Evolutionary conservation across 495 filamentous ascomycete genomes (phyloP), one percentile per base, ranked within the genome.

Genomic region (Penicillium dipodomyicola): DNA sequence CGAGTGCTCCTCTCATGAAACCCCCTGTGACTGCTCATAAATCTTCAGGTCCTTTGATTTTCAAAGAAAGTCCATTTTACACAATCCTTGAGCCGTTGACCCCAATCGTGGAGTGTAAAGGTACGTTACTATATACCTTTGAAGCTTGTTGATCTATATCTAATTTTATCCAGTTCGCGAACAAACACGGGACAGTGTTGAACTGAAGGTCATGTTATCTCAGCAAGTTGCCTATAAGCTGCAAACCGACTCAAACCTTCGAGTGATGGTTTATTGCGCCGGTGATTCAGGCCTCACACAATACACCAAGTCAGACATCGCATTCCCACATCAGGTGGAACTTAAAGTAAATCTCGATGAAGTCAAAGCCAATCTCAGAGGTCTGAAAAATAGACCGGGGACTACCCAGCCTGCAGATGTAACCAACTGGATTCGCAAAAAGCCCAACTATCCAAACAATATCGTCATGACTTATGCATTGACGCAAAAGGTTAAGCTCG

Each of bases 331-430:
- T 58, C 91, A 96, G 72, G 85, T 92, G 22, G 94, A 97, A 70
- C 77, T 98, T 44, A 92, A 92, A 66, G 85, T 95, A 37, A 97
- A 97, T 64, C 81, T 85, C 23, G 88, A 87, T 32, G 90, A 95
- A 47, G 79, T 96, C 56, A 95, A 94, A 64, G 84, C 87, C 12
- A 97, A 96, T 65, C 80, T 94, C 47, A 88, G 92, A 56, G 94
- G 94, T 3, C 73, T 98, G 50, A 98, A 98, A 70, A 96, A 96
- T 68, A 93, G 92, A 65, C 88, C 94, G 9, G 94, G 94, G 23
- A 93, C 94, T 29, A 97, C 94, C 30, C 83, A 88, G 51, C 94
- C 94, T 7, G 92, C 88, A 17, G 94, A 98, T 72, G 87, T 98
- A 42, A 97, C 94, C 14, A 76, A 77, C 57, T 80, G 83, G 57